Evolutionary conservation across 306 rosid genomes (phyloP), one percentile per base, ranked within the genome.

Genomic region (Lathyrus oleraceus): DNA sequence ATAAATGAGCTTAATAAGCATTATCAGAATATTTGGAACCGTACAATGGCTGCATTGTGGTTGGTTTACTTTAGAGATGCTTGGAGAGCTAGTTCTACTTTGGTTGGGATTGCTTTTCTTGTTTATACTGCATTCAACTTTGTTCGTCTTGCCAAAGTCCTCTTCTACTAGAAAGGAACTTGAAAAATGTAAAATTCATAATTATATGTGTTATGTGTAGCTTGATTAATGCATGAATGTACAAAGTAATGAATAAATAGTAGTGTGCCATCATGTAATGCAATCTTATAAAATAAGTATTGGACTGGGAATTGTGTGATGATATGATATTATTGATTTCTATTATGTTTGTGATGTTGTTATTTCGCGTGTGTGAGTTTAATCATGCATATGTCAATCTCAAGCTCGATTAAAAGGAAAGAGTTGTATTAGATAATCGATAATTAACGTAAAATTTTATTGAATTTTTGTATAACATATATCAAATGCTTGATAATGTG

Each of bases 71-170:
- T 88, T 54, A 77, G 84, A 25, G 88, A 88, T 53, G 82, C 86
- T 13, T 88, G 91, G 87, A 88, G 88, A 7, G 81, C 83, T 3
- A 86, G 87, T 54, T 81, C 90, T 21, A 88, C 95, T 12, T 3
- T 88, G 15, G 77, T 88, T 2, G 95, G 88, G 67, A 4, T 84
- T 64, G 13, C 69, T 9, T 63, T 85, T 11, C 63, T 81, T 0
- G 16, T 71, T 17, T 79, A 74, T 19, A 63, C 84, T 1, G 11
- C 77, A 3, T 79, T 77, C 74, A 74, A 56, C 35, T 75, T 83
- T 40, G 36, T 51, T 28, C 76, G 77, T 4, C 62, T 36, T 48
- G 5, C 67, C 1, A 44, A 5, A 8, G 1, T 2, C 7, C 3
- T 48, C 35, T 39, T 71, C 69, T 2, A 40, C 1, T 56, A 57